Evolutionary conservation across 176 grass and related monocot species (phyloP).

Genomic region (Oryza rufipogon): DNA sequence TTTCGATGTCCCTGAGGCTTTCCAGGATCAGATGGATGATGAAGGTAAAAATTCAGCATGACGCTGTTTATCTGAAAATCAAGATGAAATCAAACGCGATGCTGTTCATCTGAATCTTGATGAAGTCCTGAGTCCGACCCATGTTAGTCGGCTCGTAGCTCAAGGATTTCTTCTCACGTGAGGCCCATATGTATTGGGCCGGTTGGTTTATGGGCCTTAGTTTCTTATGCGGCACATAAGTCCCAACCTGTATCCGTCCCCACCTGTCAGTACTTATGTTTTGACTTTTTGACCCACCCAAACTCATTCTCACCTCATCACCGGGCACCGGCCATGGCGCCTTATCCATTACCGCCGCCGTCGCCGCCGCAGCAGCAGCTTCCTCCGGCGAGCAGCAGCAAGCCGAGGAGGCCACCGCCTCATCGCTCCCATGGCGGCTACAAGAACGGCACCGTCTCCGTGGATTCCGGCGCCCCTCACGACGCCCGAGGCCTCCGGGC

Average conservation of each 20-base stretch:
- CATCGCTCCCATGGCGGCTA: neutral
- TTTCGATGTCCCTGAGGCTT: too few species aligned
- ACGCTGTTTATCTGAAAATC: too few species aligned
- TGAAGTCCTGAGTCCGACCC: too few species aligned
- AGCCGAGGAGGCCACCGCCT: neutral
- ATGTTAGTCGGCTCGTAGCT: too few species aligned
- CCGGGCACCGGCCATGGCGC: conserved; percentile 2
- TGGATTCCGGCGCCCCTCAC: neutral
- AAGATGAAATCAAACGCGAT: too few species aligned
- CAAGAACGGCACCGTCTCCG: neutral
- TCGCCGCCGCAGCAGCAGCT: neutral
- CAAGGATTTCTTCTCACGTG: too few species aligned
- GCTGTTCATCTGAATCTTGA: too few species aligned
- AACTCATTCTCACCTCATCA: neutral
- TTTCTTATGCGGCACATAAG: too few species aligned
- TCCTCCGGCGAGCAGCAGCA: neutral
- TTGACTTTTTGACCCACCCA: neutral
- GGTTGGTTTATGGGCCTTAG: too few species aligned
- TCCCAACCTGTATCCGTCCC: neutral
- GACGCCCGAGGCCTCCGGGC: conserved; percentile 8
- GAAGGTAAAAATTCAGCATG: too few species aligned
- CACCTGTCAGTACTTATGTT: neutral
- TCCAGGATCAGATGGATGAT: too few species aligned
- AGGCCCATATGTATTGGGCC: too few species aligned
- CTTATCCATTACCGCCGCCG: conserved; percentile 2